Percentiles rank a stretch among this genome's conserved stretches.
These are phyloP conservation scores for Prunus padus DNA, from an alignment of 306 rosid species.

Conservation along the genomic window DNA sequence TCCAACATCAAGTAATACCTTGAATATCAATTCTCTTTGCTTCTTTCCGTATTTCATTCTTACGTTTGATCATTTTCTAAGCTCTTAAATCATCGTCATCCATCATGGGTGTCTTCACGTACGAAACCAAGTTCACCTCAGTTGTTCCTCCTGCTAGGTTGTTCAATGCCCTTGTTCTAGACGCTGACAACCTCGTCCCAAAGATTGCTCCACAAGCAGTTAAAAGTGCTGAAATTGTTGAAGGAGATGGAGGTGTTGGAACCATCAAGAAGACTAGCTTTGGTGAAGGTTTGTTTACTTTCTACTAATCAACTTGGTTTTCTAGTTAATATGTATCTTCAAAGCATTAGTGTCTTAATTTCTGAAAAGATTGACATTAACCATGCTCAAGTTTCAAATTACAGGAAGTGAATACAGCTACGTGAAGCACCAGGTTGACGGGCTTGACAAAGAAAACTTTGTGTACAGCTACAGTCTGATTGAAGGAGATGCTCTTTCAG, in stretches of 20 bases:
- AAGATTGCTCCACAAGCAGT: constrained; percentile 29
- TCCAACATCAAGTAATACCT: not conserved
- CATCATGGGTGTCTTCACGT: constrained; percentile 41
- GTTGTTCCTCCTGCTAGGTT: constrained; percentile 9
- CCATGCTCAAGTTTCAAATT: too few species aligned
- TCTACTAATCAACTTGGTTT: too few species aligned
- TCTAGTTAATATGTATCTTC: too few species aligned
- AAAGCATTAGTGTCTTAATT: too few species aligned
- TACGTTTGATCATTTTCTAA: not conserved
- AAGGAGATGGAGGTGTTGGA: constrained; percentile 54
- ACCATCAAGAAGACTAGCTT: constrained; percentile 30
- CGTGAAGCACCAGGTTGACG: too few species aligned
- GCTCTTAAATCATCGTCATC: constrained; percentile 3
- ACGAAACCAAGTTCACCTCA: constrained; percentile 22
- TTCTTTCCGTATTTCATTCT: not conserved
- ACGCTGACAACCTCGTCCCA: constrained; percentile 42
- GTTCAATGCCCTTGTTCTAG: constrained; percentile 28
- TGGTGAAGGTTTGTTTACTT: constrained; percentile 16
- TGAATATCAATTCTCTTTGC: not conserved
- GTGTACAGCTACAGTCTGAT: constrained; percentile 39
- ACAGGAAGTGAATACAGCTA: too few species aligned
- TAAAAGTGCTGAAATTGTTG: constrained; percentile 25
- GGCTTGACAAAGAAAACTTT: too few species aligned
- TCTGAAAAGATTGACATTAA: too few species aligned
- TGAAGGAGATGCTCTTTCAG: constrained; percentile 40